phyloP scores from a whole-genome alignment of 257 asterid genomes.

The Ophiorrhiza pumila region DNA sequence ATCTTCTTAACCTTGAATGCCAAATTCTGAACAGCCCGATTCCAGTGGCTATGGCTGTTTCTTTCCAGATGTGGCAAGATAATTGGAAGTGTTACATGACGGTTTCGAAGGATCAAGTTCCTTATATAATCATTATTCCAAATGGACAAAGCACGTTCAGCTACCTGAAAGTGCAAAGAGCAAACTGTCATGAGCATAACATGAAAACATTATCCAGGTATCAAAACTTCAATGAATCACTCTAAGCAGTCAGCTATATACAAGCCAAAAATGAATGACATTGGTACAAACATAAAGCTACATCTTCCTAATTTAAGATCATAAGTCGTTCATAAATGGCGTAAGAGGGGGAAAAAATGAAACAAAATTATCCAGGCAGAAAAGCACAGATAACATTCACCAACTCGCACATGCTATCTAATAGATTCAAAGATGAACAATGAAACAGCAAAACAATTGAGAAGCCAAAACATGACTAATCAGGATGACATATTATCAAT shows the following conservation, averaged over 20 bases:
- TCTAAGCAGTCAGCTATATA: not conserved
- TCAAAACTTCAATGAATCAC: not conserved
- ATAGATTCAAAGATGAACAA: not conserved
- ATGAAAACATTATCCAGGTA: not conserved
- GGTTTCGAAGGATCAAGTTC: constrained; percentile 39
- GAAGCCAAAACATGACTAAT: no score
- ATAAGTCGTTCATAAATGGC: not conserved
- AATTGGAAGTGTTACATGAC: constrained; percentile 46
- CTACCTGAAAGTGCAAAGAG: constrained; percentile 40
- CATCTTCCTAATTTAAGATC: no score
- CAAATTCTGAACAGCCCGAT: constrained; percentile 55
- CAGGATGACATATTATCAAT: no score
- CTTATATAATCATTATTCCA: constrained; percentile 67
- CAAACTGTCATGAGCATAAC: not conserved
- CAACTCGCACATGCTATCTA: not conserved
- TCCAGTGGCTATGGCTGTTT: constrained; percentile 49
- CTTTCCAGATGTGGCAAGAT: constrained; percentile 49
- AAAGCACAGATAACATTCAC: not conserved
- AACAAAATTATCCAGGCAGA: not conserved
- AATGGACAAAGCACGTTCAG: constrained; percentile 63
- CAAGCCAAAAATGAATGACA: not conserved
- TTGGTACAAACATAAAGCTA: no score
- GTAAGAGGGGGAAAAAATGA: not conserved
- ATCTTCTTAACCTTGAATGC: constrained; percentile 49
- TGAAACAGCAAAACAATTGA: not conserved